These are phyloP conservation scores for Puccinia horiana DNA, from an alignment of 1,284 basidiomycete genomes.

Conservation along the genomic window DNA sequence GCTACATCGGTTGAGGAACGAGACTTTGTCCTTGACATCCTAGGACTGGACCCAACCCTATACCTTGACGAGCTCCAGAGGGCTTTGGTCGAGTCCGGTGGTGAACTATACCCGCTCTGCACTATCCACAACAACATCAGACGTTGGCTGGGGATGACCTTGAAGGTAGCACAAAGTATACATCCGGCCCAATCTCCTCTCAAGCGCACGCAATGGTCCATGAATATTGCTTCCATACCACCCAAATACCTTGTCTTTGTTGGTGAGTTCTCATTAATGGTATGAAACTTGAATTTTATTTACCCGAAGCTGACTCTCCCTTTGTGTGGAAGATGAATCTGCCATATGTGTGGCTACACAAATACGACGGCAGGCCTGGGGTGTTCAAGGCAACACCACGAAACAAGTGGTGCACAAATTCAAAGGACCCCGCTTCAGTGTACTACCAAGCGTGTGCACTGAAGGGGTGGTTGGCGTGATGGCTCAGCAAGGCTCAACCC, in stretches of 20 bases:
- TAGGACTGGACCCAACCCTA: neutral
- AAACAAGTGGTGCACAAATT: neutral
- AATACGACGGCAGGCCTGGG: neutral
- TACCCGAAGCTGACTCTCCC: no score
- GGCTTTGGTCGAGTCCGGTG: neutral
- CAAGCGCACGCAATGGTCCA: neutral
- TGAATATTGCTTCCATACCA: neutral
- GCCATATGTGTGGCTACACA: neutral
- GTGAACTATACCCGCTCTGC: neutral
- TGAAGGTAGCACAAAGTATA: neutral
- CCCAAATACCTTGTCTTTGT: neutral
- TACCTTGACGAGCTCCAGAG: neutral
- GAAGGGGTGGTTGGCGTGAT: neutral
- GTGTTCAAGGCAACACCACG: neutral
- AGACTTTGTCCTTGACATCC: slow-evolving; percentile 15
- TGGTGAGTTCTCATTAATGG: neutral
- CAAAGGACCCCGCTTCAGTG: neutral
- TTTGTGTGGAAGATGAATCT: neutral
- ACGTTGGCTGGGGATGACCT: neutral
- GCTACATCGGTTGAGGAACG: neutral
- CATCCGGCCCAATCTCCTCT: neutral
- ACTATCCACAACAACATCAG: neutral
- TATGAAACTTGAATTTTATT: neutral
- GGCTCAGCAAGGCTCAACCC: neutral
- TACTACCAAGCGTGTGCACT: neutral